Conservation (phyloP, 805 yeast genomes). For the Diddensiella caesifluorescens region DNA sequence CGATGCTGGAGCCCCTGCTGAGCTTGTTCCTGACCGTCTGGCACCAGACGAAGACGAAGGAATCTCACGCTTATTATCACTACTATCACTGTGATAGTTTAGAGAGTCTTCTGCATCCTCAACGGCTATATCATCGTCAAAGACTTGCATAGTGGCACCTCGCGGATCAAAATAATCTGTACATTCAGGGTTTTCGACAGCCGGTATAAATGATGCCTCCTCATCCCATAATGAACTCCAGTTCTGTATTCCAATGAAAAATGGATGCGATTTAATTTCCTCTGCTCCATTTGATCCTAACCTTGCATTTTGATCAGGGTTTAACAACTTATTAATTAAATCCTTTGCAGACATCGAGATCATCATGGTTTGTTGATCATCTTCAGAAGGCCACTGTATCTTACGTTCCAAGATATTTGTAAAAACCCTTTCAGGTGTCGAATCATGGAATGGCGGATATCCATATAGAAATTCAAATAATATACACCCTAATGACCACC, state of each 20-base stretch:
- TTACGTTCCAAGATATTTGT: constrained; percentile 67
- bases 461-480: constrained; percentile 89
- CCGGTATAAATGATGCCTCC: constrained; percentile 77
- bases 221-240: constrained; percentile 74
- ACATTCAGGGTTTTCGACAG: constrained; percentile 69
- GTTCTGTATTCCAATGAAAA: constrained; percentile 54
- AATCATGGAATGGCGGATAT: constrained; percentile 89
- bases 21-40: constrained; percentile 28
- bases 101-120: constrained; percentile 10
- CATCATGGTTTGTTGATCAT: constrained; percentile 5
- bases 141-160: constrained; percentile 72
- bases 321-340: constrained; percentile 57
- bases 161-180: constrained; percentile 89
- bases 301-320: constrained; percentile 58
- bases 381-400: constrained; percentile 71
- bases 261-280: constrained; percentile 76
- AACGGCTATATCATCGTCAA: constrained; percentile 42
- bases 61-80: constrained; percentile 6
- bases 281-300: constrained; percentile 70
- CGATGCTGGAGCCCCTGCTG: constrained; percentile 8
- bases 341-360: constrained; percentile 67
- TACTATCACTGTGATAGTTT: constrained; percentile 26
- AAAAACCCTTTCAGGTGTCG: constrained; percentile 74
- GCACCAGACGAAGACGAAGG: too few species aligned
- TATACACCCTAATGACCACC: constrained; percentile 99